Base-by-base conservation (phyloP, 345 rosid genomes). In the Ceriops zippeliana region DNA sequence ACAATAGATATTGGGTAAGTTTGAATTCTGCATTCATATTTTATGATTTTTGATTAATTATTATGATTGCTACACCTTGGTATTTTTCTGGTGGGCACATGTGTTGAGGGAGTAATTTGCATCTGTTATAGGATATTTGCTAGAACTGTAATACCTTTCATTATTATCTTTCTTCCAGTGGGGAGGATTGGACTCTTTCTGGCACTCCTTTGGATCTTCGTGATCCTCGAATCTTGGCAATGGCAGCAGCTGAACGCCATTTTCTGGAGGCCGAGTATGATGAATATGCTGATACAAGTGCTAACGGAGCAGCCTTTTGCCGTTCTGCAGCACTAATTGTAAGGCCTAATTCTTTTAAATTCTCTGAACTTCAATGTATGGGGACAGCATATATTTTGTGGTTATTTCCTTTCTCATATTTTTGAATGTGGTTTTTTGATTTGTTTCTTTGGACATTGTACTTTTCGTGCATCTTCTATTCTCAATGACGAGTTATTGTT, bases 201-300 rank as follows among this genome's bases (percentile, higher is more conserved):
- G 75, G 79, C n/a, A 28, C 79, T 70, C 79, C 74, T 35, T 65
- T 75, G 67, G 70, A 75, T 70, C 46, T 75, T 70, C 79, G 60
- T 42, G 79, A 75, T 75, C 79, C 79, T 60, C 74, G 75, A 53
- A 75, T 75, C 65, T 70, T 75, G 71, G 79, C 75, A 16, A 70
- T 75, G 79, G 79, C 75, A 9, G 79, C 79, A 26, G 79, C 79
- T 20, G 79, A 75, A 56, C 79, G 79, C 61, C 79, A 70, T 66
- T 65, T 65, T 38, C 58, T 75, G 61, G 79, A 70, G 58, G 67
- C 71, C 16, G 79, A 75, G 37, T 75, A 75, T 20, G 74, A 75
- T 11, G 75, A 75, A n/a, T 75, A 75, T 65, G 63, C 74, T 65
- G 79, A 75, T 75, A 52, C 70, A 32, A 75, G 63, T 70, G 79